These are phyloP conservation scores for Mangifera indica DNA, from an alignment of 345 rosid species.

Conservation along the genomic window DNA sequence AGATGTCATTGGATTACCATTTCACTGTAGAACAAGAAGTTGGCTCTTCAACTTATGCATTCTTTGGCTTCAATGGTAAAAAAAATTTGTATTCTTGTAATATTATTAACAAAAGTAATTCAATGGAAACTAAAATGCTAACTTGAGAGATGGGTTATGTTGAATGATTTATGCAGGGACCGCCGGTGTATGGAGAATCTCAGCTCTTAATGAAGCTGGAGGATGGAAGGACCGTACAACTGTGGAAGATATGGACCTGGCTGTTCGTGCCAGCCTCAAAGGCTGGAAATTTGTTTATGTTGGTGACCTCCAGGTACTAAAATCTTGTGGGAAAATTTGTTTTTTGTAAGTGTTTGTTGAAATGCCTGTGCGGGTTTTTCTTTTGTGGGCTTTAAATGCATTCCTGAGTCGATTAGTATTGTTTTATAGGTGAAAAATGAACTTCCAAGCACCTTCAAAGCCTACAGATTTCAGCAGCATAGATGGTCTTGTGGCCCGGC, in stretches of 20 bases:
- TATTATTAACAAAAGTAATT: too few relatives aligned
- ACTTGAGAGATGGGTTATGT: too few relatives aligned
- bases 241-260: slow-evolving; percentile 98
- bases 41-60: slow-evolving; percentile 89
- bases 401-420: neutral
- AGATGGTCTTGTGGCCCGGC: slow-evolving; percentile 99
- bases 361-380: too few relatives aligned
- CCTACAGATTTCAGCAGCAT: slow-evolving; percentile 89
- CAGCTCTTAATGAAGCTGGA: slow-evolving; percentile 90
- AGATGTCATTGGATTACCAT: slow-evolving; percentile 95
- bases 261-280: slow-evolving; percentile 93
- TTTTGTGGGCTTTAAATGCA: too few relatives aligned
- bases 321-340: too few relatives aligned
- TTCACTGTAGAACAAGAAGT: slow-evolving; percentile 96
- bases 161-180: slow-evolving; percentile 50
- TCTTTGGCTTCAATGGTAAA: slow-evolving; percentile 93
- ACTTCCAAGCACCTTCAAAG: slow-evolving; percentile 90
- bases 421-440: slow-evolving; percentile 81
- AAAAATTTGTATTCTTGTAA: too few relatives aligned
- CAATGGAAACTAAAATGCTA: too few relatives aligned
- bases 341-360: too few relatives aligned
- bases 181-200: slow-evolving; percentile 92
- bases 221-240: slow-evolving; percentile 99
- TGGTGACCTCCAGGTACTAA: slow-evolving; percentile 57
- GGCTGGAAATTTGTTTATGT: slow-evolving; percentile 95